These are phyloP conservation scores for Gryganskiella cystojenkinii DNA, from an alignment of 192 early-diverging fungal genomes.

Conservation along the genomic window DNA sequence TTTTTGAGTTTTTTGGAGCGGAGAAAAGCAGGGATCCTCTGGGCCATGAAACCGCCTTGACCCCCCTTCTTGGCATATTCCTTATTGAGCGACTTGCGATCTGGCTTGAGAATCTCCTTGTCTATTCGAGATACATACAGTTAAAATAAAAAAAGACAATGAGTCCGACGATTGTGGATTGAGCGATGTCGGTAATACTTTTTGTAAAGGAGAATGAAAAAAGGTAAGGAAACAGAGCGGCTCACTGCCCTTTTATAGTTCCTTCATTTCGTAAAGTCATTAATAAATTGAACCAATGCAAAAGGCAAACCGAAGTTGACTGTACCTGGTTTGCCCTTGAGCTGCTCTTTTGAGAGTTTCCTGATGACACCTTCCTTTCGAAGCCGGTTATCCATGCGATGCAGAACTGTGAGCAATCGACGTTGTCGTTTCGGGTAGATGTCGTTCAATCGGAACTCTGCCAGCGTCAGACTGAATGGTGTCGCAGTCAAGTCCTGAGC, in stretches of 20 bases:
- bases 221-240: background rate
- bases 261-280: no score
- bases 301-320: slow-evolving; percentile 2
- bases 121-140: slow-evolving; percentile 5
- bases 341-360: slow-evolving; percentile 47
- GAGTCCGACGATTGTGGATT: no score
- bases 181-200: no score
- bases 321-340: slow-evolving; percentile 56
- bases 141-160: background rate
- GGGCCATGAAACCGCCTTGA: slow-evolving; percentile 49
- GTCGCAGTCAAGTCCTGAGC: slow-evolving; percentile 29
- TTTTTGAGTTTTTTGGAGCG: slow-evolving; percentile 48
- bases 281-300: no score
- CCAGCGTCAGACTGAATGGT: slow-evolving; percentile 53
- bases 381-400: slow-evolving; percentile 50
- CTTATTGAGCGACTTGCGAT: slow-evolving; percentile 44
- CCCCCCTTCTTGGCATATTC: slow-evolving; percentile 32
- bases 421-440: slow-evolving; percentile 50
- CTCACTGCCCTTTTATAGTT: no score
- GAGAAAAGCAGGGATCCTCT: slow-evolving; percentile 39
- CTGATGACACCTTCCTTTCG: slow-evolving; percentile 50
- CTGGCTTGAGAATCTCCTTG: slow-evolving; percentile 42
- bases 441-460: slow-evolving; percentile 52
- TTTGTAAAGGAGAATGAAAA: background rate
- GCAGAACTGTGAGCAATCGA: slow-evolving; percentile 42